Evolutionary conservation across 192 early-diverging fungal species (phyloP).

Genomic region (Coemansia guatemalensis): DNA sequence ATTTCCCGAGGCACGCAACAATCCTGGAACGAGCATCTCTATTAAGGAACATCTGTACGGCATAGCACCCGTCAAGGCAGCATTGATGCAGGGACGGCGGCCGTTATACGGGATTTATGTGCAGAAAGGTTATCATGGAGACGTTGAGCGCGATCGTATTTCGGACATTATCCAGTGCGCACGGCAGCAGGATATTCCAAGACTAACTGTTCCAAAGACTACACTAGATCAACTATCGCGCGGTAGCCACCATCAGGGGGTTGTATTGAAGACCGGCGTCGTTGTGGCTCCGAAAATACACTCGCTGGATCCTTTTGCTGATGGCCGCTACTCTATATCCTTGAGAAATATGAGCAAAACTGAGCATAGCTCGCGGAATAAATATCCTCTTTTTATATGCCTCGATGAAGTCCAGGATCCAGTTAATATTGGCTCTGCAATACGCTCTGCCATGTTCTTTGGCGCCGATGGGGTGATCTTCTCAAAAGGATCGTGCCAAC

Average conservation of each 20-base stretch:
- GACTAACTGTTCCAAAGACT: neutral
- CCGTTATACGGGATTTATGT: slow-evolving; percentile 17
- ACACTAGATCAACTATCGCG: slow-evolving; percentile 1
- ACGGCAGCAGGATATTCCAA: slow-evolving; percentile 12
- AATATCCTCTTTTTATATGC: slow-evolving; percentile 35
- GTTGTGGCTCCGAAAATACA: neutral
- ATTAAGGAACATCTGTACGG: slow-evolving; percentile 37
- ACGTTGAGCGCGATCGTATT: slow-evolving; percentile 10
- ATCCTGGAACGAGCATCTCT: too few species aligned
- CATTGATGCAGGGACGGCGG: slow-evolving; percentile 27
- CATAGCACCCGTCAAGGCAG: slow-evolving; percentile 21
- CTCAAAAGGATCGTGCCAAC: slow-evolving; percentile 7
- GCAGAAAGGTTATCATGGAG: slow-evolving; percentile 16
- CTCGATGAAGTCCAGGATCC: slow-evolving; percentile 38
- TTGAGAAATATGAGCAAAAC: neutral
- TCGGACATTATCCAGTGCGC: slow-evolving; percentile 12
- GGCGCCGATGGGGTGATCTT: slow-evolving; percentile 38
- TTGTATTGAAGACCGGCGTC: slow-evolving; percentile 15
- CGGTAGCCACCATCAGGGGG: slow-evolving; percentile 31
- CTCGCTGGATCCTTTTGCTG: slow-evolving; percentile 6
- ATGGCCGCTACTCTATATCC: slow-evolving; percentile 19
- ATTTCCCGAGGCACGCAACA: too few species aligned
- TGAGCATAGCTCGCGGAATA: slow-evolving; percentile 19
- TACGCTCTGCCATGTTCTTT: slow-evolving; percentile 51
- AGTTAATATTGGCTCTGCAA: slow-evolving; percentile 43